phyloP scores from a whole-genome alignment of 106 monocot genomes.

The Dioscorea zingiberensis region DNA sequence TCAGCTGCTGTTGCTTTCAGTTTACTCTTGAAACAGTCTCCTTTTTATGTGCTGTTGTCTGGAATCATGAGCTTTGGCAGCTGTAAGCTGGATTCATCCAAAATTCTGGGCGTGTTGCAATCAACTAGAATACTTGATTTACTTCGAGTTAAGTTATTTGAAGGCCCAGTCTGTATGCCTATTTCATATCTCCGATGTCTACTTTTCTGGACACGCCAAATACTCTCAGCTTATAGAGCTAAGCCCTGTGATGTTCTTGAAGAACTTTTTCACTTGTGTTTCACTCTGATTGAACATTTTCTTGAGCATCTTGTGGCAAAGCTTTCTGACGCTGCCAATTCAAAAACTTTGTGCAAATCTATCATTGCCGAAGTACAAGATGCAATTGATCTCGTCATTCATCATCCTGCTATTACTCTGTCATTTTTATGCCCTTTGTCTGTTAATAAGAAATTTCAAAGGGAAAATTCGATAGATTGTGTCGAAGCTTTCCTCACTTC shows the following conservation, averaged over 20 bases:
- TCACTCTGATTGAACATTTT: constrained; percentile 39
- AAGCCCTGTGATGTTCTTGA: constrained; percentile 29
- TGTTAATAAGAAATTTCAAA: constrained; percentile 4
- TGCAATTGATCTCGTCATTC: constrained; percentile 47
- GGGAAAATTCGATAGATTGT: constrained; percentile 18
- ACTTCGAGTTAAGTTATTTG: constrained; percentile 47
- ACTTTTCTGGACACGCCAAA: constrained; percentile 76
- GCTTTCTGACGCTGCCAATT: constrained; percentile 5
- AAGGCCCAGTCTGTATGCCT: constrained; percentile 28
- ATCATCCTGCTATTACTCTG: constrained; percentile 56
- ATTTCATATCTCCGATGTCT: constrained; percentile 30
- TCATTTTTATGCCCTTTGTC: constrained; percentile 39
- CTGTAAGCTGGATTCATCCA: constrained; percentile 12
- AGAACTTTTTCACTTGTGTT: constrained; percentile 41
- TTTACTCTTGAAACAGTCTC: constrained; percentile 40
- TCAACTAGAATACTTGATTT: constrained; percentile 42
- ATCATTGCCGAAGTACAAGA: constrained; percentile 15
- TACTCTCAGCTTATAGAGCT: constrained; percentile 27
- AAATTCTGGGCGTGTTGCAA: constrained; percentile 15
- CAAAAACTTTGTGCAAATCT: constrained; percentile 11
- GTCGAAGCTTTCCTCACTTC: constrained; percentile 18
- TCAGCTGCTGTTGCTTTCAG: constrained; percentile 41
- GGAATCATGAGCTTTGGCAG: constrained; percentile 37
- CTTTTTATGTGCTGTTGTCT: constrained; percentile 65
- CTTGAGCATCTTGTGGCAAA: constrained; percentile 33